Evolutionary conservation across 2,329 filamentous ascomycete species (phyloP), one percentile per base, ranked within the genome.

Genomic region (Pyrenophora teres): DNA sequence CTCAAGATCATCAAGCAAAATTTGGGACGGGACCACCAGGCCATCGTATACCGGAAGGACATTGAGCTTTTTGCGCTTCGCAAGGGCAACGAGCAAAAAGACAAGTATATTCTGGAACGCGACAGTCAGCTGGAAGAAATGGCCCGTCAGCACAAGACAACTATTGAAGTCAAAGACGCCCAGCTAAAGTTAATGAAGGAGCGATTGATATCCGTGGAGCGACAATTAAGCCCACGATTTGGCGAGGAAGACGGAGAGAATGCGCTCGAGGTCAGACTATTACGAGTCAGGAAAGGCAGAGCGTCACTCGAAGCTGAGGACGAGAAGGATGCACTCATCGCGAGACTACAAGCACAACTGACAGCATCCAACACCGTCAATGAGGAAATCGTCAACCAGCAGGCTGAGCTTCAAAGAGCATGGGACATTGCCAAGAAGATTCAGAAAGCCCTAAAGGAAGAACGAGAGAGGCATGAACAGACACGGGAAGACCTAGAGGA

Each of bases 21-120:
- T 6, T 51, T 71, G 21, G 67, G 59, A 19, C 64, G 65, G 2
- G 64, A 71, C 21, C 70, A 73, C 16, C 70, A 73, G 53, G 59
- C 68, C 10, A 52, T 67, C 36, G 50, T 71, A 43, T 73, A 73
- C 40, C 62, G 70, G 16, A 73, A 72, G 40, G 70, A 73, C 40
- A 73, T 73, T 39, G 70, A 73, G 42, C 54, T 73, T 13, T 73
- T 73, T 55, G 70, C 70, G 5, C 59, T 72, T 8, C 66, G 70
- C 2, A 73, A 73, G 50, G 64, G 60, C 15, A 71, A 67, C 50
- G 69, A 72, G 36, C 69, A 70, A 40, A 72, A 71, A 44, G 70
- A 73, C 44, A 67, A 56, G 48, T 54, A 59, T 38, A 65, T 72
- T 43, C 64, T 62, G 23, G 69, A 72, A 3, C 64, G 57, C 37